Evolutionary conservation across 331 rosid genomes (phyloP), one percentile per base, ranked within the genome.

Genomic region (Malus hybrid): DNA sequence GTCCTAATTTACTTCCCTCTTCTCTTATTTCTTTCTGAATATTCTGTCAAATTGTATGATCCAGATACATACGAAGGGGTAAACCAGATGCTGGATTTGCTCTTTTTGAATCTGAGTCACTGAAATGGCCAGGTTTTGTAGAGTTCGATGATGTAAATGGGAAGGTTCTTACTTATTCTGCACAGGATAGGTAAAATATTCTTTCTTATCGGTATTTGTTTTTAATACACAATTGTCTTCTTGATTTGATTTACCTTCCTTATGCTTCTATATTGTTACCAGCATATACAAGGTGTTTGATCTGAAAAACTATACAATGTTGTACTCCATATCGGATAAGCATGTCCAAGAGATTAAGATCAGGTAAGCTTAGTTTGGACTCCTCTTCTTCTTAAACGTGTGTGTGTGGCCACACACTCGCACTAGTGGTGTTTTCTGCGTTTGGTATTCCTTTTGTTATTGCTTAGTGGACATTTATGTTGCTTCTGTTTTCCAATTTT

Each of bases 61-160:
- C 69, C 84, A 95, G 99, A 82, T 92, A 92, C 86, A 90, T 92
- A 74, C 82, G 96, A 82, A 87, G 96, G 85, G 93, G 97, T 59
- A 90, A 85, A 76, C 99, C 96, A 27, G 96, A 95, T 84, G 96
- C 97, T 78, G 99, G 97, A 54, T 95, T 95, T 84, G 91, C 97
- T 44, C 99, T 95, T 80, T 95, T 95, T 80, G 97, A 92, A 78
- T 95, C 97, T 0, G 97, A 95, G 83, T 92, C 97, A 42, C 78
- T 95, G 69, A 95, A 92, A 85, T 95, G 99, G 97, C 99, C 97
- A 50, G 97, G 99, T 74, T 95, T 95, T 76, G 99, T 92, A 32
- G 97, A 95, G 89, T 95, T 95, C 73, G 99, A 95, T 72, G 99
- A 95, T 88, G 99, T 95, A 65, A 95, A 95, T 78, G 99, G 99